Evolutionary conservation across 2,329 filamentous ascomycete species (phyloP), one percentile per base, ranked within the genome.

Genomic region (Balansia obtecta): DNA sequence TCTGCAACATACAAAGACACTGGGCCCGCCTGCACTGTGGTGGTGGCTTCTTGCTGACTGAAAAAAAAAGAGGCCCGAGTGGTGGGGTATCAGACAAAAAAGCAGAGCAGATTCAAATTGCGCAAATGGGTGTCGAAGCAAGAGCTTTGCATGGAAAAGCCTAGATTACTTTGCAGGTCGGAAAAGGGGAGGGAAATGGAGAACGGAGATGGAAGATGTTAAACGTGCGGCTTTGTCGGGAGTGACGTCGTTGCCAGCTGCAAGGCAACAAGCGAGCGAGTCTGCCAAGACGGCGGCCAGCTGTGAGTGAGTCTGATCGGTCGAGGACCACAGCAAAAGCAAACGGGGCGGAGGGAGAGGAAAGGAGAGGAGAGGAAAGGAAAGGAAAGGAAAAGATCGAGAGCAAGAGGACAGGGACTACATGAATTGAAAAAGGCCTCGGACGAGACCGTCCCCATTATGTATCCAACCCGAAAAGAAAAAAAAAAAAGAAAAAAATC

Each of bases 171-270:
- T 30, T 13, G 12, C 16, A 20, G 16, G 45, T 18, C 32, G 45
- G 32, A 30, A 30, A 5, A 11, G 37, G 8, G 18, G 20, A 15
- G 30, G 12, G 8, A 33, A n/a, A n/a, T n/a, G 20, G 20, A 4
- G 4, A 15, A 18, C 1, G 18, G 13, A 16, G 22, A 44, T 30
- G 41, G 41, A 42, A 3, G 27, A 33, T 30, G 34, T 22, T n/a
- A 12, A 20, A 22, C n/a, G 11, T 41, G 18, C 22, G 46, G 32
- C 27, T n/a, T n/a, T 18, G 33, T 13, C 34, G n/a, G 22, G 20
- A n/a, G 27, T n/a, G 18, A 48, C 32, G 46, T 43, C 38, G 46
- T 37, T 37, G 22, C 15, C 46, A 48, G 46, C 46, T 48, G 46
- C 15, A 8, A 33, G 47, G 41, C 32, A 41, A 27, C 30, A 39